These are phyloP conservation scores for Anacardium occidentale DNA, from an alignment of 345 rosid species.

Conservation along the genomic window DNA sequence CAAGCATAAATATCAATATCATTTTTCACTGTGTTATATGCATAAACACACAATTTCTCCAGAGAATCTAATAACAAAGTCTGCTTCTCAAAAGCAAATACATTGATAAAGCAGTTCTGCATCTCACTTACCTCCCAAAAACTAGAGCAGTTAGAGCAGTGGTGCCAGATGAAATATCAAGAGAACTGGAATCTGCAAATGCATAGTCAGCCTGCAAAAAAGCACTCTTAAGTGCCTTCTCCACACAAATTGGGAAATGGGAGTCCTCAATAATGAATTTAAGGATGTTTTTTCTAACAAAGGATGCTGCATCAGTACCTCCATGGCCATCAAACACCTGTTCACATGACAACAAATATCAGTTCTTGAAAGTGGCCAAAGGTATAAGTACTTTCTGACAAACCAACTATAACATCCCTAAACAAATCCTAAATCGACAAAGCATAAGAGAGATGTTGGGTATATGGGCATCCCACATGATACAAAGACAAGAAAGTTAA, in stretches of 20 bases:
- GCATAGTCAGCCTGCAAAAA: slow-evolving; percentile 86
- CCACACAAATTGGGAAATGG: slow-evolving; percentile 68
- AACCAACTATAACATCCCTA: not conserved
- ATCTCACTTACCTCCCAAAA: slow-evolving; percentile 60
- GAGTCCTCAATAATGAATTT: slow-evolving; percentile 77
- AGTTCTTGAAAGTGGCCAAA: slow-evolving; percentile 9
- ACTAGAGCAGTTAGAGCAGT: slow-evolving; percentile 83
- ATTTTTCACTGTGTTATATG: not conserved
- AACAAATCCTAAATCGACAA: no score
- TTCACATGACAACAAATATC: slow-evolving; percentile 21
- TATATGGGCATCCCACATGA: no score
- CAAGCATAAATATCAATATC: not conserved
- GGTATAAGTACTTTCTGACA: not conserved
- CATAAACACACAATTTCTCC: not conserved
- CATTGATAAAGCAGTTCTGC: not conserved
- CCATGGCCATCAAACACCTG: slow-evolving; percentile 99
- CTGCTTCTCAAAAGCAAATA: not conserved
- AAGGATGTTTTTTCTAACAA: slow-evolving; percentile 69
- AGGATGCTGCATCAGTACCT: slow-evolving; percentile 88
- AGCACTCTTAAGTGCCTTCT: slow-evolving; percentile 77
- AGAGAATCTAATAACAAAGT: not conserved
- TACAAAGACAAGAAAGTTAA: no score
- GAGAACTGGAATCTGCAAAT: slow-evolving; percentile 78
- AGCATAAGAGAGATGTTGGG: no score
- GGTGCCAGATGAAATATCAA: slow-evolving; percentile 95